Evolutionary conservation across 306 rosid genomes (phyloP), one percentile per base, ranked within the genome.

Genomic region (Quercus parvula): DNA sequence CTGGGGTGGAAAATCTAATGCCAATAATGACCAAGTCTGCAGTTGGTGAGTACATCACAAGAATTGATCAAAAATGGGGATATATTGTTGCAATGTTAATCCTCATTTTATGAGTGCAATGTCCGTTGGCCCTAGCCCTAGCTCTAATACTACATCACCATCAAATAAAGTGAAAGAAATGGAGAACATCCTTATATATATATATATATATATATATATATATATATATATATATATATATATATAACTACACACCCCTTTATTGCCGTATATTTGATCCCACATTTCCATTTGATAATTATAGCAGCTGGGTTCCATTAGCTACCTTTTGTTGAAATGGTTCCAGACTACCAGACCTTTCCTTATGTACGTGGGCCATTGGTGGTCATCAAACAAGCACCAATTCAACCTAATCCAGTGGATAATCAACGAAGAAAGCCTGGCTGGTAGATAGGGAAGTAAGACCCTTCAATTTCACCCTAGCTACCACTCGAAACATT

Each of bases 21-120:
- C 84, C 70, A 83, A 84, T 84, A 59, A 76, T 82, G 81, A 76
- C 54, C 49, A 18, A 56, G 44, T 78, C 69, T 46, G 19, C 73
- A 59, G 78, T 64, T 81, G 66, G 84, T 56, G 90, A 77, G 75
- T 84, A 77, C 19, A 76, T 68, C 30, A 75, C 82, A 81, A 84
- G 77, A 52, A 71, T 76, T 52, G 72, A 38, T 49, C n/a, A 75
- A 27, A 75, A 9, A 5, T 18, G 79, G 70, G 74, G 46, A 41
- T 41, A 41, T 41, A 73, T 56, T 27, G 58, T 27, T 35, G 17
- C 75, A 24, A 56, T 59, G 73, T 74, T 73, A 55, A 51, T 67
- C 63, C 56, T 35, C 56, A 11, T 27, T 75, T 81, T 78, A 77
- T 81, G 87, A 85, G 58, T 80, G 70, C 30, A 77, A 56, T 74